These are phyloP conservation scores for Cutaneotrichosporon cyanovorans DNA, from an alignment of 1,284 basidiomycete species.

Conservation along the genomic window DNA sequence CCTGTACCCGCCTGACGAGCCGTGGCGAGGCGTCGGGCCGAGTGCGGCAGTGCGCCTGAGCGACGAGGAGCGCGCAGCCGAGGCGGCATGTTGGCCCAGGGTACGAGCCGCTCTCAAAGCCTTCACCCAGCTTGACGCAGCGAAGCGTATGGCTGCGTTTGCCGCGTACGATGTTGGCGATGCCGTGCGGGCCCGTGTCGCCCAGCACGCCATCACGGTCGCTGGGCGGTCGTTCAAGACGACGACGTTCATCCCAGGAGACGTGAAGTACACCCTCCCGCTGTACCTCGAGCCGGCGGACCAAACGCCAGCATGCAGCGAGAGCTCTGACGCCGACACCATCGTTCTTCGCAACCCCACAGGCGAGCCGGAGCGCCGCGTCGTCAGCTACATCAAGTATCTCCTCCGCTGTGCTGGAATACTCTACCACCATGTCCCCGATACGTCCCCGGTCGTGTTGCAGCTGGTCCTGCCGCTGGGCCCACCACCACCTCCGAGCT, in stretches of 20 bases:
- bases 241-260: slow-evolving; percentile 47
- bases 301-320: no score
- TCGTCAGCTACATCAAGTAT: slow-evolving; percentile 48
- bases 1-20: slow-evolving; percentile 31
- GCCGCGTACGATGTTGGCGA: slow-evolving; percentile 37
- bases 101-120: slow-evolving; percentile 46
- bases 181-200: slow-evolving; percentile 21
- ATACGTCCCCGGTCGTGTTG: slow-evolving; percentile 15
- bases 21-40: slow-evolving; percentile 21
- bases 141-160: slow-evolving; percentile 48
- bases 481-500: not conserved
- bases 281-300: slow-evolving; percentile 27
- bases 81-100: slow-evolving; percentile 30
- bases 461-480: slow-evolving; percentile 31
- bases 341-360: slow-evolving; percentile 41
- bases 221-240: slow-evolving; percentile 46
- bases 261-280: slow-evolving; percentile 49
- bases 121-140: slow-evolving; percentile 49
- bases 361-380: slow-evolving; percentile 37
- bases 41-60: slow-evolving; percentile 1
- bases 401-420: slow-evolving; percentile 51
- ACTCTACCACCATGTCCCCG: slow-evolving; percentile 48
- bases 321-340: not conserved
- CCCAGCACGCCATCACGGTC: slow-evolving; percentile 10
- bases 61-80: slow-evolving; percentile 20